Percentiles rank a stretch among this genome's conserved stretches.
These are phyloP conservation scores for Aureobasidium mangrovei DNA, from an alignment of 2,329 filamentous ascomycete species.

Conservation along the genomic window DNA sequence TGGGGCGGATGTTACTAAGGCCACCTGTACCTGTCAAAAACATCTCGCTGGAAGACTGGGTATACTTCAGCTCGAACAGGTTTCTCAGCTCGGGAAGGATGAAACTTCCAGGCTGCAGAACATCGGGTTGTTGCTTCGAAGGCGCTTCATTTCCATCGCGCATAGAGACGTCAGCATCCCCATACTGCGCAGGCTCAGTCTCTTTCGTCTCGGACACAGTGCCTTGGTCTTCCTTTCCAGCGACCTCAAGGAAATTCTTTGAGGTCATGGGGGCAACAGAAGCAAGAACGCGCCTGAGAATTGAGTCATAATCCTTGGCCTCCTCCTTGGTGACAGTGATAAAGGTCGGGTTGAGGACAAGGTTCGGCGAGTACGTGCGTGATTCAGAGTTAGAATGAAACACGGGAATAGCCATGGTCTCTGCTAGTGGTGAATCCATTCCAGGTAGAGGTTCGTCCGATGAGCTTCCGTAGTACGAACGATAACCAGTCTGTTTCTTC, in stretches of 20 bases:
- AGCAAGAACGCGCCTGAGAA: slow-evolving; percentile 70
- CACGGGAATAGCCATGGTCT: slow-evolving; percentile 61
- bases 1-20: slow-evolving; percentile 33
- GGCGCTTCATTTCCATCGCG: slow-evolving; percentile 14
- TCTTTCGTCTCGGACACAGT: slow-evolving; percentile 15
- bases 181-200: slow-evolving; percentile 54
- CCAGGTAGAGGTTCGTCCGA: slow-evolving; percentile 39
- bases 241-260: slow-evolving; percentile 32
- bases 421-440: slow-evolving; percentile 54
- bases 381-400: slow-evolving; percentile 45
- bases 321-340: slow-evolving; percentile 70
- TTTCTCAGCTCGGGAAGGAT: slow-evolving; percentile 57
- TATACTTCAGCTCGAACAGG: slow-evolving; percentile 69
- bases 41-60: slow-evolving; percentile 45
- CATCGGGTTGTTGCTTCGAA: slow-evolving; percentile 35
- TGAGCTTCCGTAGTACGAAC: slow-evolving; percentile 8
- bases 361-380: slow-evolving; percentile 34
- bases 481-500: slow-evolving; percentile 12
- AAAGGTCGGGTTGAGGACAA: slow-evolving; percentile 43
- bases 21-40: slow-evolving; percentile 40
- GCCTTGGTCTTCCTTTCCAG: slow-evolving; percentile 41
- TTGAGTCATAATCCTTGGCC: slow-evolving; percentile 56
- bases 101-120: slow-evolving; percentile 48
- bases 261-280: slow-evolving; percentile 64
- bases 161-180: slow-evolving; percentile 71